These are phyloP conservation scores for Hypoxylon intermedium DNA, from an alignment of 495 filamentous ascomycete species.

Conservation along the genomic window DNA sequence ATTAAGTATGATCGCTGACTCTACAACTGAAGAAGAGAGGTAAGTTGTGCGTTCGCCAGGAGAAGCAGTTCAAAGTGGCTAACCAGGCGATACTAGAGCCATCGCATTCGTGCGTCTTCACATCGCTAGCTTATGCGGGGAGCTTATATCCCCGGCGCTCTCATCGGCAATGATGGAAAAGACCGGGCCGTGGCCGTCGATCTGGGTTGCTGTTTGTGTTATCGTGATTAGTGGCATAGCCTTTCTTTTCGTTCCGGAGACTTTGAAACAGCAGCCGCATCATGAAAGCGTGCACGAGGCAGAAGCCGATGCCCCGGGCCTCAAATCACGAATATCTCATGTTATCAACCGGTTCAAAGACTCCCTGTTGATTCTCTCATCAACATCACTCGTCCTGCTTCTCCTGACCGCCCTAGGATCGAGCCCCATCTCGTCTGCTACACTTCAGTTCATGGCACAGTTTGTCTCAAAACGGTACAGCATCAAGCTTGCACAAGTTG, in stretches of 20 bases:
- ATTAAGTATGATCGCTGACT: slow-evolving; percentile 64
- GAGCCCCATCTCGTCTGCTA: slow-evolving; percentile 19
- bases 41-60: slow-evolving; percentile 26
- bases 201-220: slow-evolving; percentile 49
- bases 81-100: slow-evolving; percentile 55
- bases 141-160: slow-evolving; percentile 56
- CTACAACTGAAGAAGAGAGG: slow-evolving; percentile 62
- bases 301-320: slow-evolving; percentile 1
- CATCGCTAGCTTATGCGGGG: slow-evolving; percentile 46
- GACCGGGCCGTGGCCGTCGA: slow-evolving; percentile 61
- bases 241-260: slow-evolving; percentile 56
- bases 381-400: slow-evolving; percentile 39
- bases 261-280: slow-evolving; percentile 35
- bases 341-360: slow-evolving; percentile 29
- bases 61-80: slow-evolving; percentile 37
- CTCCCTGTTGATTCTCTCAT: slow-evolving; percentile 37
- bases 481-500: slow-evolving; percentile 36
- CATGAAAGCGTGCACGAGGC: slow-evolving; percentile 2
- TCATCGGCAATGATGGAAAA: slow-evolving; percentile 61
- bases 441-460: slow-evolving; percentile 37
- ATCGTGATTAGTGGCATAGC: slow-evolving; percentile 36
- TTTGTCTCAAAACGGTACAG: slow-evolving; percentile 42
- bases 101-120: slow-evolving; percentile 48
- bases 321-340: slow-evolving; percentile 21
- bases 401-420: slow-evolving; percentile 32